These are phyloP conservation scores for Psidium guajava DNA, from an alignment of 345 rosid genomes.

Conservation along the genomic window DNA sequence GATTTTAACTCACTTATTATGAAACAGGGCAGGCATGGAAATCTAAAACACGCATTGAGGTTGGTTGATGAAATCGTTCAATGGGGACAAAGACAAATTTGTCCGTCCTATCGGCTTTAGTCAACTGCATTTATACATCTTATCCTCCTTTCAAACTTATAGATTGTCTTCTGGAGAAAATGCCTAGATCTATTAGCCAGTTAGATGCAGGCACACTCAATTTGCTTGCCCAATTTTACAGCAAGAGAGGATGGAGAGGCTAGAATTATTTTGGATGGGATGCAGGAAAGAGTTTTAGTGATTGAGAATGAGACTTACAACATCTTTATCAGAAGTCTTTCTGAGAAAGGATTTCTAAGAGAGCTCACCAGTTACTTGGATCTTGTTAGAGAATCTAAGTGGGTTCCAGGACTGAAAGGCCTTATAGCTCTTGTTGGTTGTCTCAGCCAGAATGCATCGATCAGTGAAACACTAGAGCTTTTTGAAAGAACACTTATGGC, in stretches of 20 bases:
- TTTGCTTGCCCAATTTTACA: slow-evolving; percentile 43
- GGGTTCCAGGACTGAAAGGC: slow-evolving; percentile 34
- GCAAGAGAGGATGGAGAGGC: slow-evolving; percentile 36
- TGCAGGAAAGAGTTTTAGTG: not conserved
- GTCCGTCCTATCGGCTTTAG: slow-evolving; percentile 20
- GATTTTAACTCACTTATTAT: slow-evolving; percentile 41
- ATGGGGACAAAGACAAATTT: slow-evolving; percentile 67
- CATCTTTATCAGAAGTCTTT: slow-evolving; percentile 22
- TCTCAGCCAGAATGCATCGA: slow-evolving; percentile 33
- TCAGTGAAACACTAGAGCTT: slow-evolving; percentile 52
- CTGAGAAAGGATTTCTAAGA: slow-evolving; percentile 27
- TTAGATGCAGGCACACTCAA: slow-evolving; percentile 17
- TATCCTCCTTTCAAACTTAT: slow-evolving; percentile 26
- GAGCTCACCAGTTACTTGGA: slow-evolving; percentile 31
- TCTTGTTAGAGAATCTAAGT: slow-evolving; percentile 27
- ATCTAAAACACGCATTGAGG: slow-evolving; percentile 22
- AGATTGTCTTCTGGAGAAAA: slow-evolving; percentile 29
- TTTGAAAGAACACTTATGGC: slow-evolving; percentile 30
- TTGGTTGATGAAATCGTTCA: slow-evolving; percentile 46
- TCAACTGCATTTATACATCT: slow-evolving; percentile 33
- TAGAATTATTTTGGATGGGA: too few relatives aligned
- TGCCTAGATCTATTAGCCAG: slow-evolving; percentile 43
- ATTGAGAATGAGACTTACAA: slow-evolving; percentile 31
- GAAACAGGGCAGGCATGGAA: slow-evolving; percentile 27
- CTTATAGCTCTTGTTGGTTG: slow-evolving; percentile 29